Conservation (phyloP, 495 filamentous ascomycete species). For the Trichoderma orchidacearum region DNA sequence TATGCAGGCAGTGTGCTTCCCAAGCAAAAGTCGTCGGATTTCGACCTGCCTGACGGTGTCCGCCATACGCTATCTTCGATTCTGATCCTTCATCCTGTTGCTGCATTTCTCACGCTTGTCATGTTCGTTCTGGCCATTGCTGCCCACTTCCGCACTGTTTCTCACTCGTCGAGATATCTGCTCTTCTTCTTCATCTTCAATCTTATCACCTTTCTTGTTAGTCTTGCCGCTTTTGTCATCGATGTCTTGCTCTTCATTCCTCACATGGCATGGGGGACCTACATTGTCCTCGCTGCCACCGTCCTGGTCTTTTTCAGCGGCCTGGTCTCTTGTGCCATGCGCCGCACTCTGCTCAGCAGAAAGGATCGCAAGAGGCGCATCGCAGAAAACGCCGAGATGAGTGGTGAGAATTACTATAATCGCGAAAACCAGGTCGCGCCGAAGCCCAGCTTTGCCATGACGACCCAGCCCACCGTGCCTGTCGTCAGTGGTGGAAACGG, state of each 20-base stretch:
- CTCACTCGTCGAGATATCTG: slow-evolving; percentile 86
- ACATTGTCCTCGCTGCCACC: slow-evolving; percentile 83
- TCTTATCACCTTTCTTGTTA: slow-evolving; percentile 71
- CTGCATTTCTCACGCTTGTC: slow-evolving; percentile 13
- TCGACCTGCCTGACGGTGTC: slow-evolving; percentile 59
- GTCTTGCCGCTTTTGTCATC: slow-evolving; percentile 79
- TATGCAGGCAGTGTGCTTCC: neutral
- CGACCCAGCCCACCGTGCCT: slow-evolving; percentile 39
- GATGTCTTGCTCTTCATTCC: slow-evolving; percentile 95
- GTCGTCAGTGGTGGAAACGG: slow-evolving; percentile 36
- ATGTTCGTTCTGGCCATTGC: slow-evolving; percentile 48
- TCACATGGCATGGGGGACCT: slow-evolving; percentile 87
- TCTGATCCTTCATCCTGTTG: slow-evolving; percentile 28
- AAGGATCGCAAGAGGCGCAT: slow-evolving; percentile 88
- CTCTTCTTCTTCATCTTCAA: slow-evolving; percentile 73
- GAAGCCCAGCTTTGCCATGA: slow-evolving; percentile 22
- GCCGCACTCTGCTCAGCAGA: slow-evolving; percentile 78
- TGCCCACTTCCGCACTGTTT: slow-evolving; percentile 78
- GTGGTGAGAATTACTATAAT: slow-evolving; percentile 79
- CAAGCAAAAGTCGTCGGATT: slow-evolving; percentile 22
- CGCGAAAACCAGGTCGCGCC: slow-evolving; percentile 40
- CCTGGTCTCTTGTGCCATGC: slow-evolving; percentile 92
- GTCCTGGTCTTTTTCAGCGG: slow-evolving; percentile 73
- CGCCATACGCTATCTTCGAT: slow-evolving; percentile 82
- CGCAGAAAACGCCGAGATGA: slow-evolving; percentile 89